Evolutionary conservation across 495 filamentous ascomycete genomes (phyloP), one percentile per base, ranked within the genome.

Genomic region (Copromyces sp.): DNA sequence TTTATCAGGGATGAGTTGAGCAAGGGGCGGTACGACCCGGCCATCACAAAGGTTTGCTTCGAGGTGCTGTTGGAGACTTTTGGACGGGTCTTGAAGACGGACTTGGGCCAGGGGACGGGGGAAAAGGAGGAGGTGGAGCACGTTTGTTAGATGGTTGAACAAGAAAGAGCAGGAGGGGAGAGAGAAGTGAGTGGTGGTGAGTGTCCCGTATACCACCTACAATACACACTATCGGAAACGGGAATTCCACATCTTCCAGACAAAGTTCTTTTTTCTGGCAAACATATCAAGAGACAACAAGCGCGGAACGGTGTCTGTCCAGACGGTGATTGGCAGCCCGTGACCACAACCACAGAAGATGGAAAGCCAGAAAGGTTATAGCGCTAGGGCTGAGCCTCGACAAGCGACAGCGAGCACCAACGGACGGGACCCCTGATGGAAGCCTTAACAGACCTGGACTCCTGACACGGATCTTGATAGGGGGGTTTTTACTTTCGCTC

Each of bases 1-100:
- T 98, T 98, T 77, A 97, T 98, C 78, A 88, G 95, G n/a, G 95
- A 97, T 78, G 95, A 98, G 82, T 84, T 94, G 65, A 94, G 90
- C 78, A 98, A 97, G 83, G 94, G 94, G 6, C 87, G 95, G 14
- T 98, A 97, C 76, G 95, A 98, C 75, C 93, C 95, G 0, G 92
- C 90, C 3, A 88, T 98, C 70, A 89, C 89, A 12, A 93, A 93
- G 79, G 87, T 92, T n/a, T 97, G 94, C 82, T 97, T 97, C 78
- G 91, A 95, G 86, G 92, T 98, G 80, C 80, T 98, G 74, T 81
- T 94, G 29, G 95, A 98, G 83, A 77, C 97, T 70, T 98, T 98
- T 83, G 89, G 87, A 7, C 84, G 95, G 39, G 90, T 87, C 2
- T 80, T 98, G 80, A 92, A 91, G 83, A 82, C 89, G 29, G 93